Conservation (phyloP, 2,329 filamentous ascomycete genomes). For the Colletotrichum shisoi region DNA sequence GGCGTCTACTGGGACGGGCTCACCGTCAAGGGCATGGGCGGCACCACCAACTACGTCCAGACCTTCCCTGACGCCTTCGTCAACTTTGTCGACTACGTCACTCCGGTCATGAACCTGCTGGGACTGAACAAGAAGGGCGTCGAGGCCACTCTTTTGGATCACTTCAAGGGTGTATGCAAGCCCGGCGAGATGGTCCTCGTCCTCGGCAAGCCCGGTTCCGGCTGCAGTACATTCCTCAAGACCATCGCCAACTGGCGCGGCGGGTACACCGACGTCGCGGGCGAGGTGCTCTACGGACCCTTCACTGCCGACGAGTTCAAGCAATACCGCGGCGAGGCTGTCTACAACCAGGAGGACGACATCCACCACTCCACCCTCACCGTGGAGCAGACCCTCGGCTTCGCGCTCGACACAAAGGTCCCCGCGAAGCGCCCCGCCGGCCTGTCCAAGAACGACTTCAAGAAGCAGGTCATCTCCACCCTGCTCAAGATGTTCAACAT, state of each 20-base stretch:
- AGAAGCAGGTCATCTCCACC: slow-evolving; percentile 75
- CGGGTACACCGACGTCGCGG: slow-evolving; percentile 64
- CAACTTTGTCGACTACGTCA: slow-evolving; percentile 77
- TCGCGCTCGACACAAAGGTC: slow-evolving; percentile 84
- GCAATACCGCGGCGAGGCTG: slow-evolving; percentile 79
- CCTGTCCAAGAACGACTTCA: slow-evolving; percentile 76
- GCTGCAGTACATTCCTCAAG: slow-evolving; percentile 75
- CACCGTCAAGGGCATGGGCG: slow-evolving; percentile 78
- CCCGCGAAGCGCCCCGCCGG: slow-evolving; percentile 80
- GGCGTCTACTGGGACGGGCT: slow-evolving; percentile 81
- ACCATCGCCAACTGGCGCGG: slow-evolving; percentile 71
- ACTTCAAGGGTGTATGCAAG: slow-evolving; percentile 74
- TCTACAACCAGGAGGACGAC: slow-evolving; percentile 89
- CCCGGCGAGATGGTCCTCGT: slow-evolving; percentile 91
- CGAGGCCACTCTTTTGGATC: slow-evolving; percentile 76
- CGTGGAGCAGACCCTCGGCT: slow-evolving; percentile 85
- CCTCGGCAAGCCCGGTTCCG: slow-evolving; percentile 77
- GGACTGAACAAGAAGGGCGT: slow-evolving; percentile 72
- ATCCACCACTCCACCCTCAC: slow-evolving; percentile 85
- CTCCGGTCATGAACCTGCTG: slow-evolving; percentile 69
- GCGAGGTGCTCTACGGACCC: slow-evolving; percentile 79
- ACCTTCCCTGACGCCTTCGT: slow-evolving; percentile 82
- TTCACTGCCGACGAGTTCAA: slow-evolving; percentile 76
- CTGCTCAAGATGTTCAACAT: slow-evolving; percentile 94
- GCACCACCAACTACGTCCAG: slow-evolving; percentile 73